Percentiles rank a stretch among this genome's conserved stretches.
Conservation (phyloP, 2,329 filamentous ascomycete species). For the Venturia carpophila region DNA sequence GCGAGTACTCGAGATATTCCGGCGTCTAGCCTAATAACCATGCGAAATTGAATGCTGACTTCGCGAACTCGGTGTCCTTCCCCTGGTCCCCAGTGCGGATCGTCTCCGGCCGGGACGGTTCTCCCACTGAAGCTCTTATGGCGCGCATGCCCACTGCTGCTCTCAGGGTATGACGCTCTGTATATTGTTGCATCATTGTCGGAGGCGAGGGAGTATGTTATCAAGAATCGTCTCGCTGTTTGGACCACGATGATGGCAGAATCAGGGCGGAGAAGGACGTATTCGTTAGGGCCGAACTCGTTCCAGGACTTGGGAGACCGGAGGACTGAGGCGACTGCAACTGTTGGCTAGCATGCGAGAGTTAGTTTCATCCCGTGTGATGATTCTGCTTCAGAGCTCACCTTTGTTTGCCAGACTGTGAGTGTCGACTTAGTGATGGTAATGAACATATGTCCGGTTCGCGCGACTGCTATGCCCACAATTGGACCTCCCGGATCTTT, state of each 20-base stretch:
- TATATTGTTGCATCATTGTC: conserved; percentile 79
- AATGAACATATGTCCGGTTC: conserved; percentile 75
- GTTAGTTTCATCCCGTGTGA: neutral
- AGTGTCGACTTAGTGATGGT: conserved; percentile 79
- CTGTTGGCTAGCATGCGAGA: conserved; percentile 59
- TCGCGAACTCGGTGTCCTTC: conserved; percentile 78
- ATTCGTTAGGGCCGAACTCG: conserved; percentile 77
- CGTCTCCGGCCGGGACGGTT: conserved; percentile 21
- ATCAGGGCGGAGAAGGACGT: conserved; percentile 81
- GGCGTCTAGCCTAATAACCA: conserved; percentile 97
- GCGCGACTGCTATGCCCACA: conserved; percentile 66
- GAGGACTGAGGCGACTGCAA: conserved; percentile 75
- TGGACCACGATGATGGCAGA: conserved; percentile 87
- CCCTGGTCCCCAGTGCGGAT: conserved; percentile 55
- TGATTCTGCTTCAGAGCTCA: conserved; percentile 34
- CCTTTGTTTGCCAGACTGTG: conserved; percentile 95
- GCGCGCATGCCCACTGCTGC: conserved; percentile 33
- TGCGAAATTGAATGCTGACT: conserved; percentile 83
- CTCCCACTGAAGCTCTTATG: conserved; percentile 42
- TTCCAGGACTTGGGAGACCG: conserved; percentile 72
- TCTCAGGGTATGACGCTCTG: conserved; percentile 66
- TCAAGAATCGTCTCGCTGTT: conserved; percentile 76
- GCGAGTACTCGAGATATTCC: conserved; percentile 83
- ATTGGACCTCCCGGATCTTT: conserved; percentile 53
- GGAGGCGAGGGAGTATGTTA: conserved; percentile 86